These are phyloP conservation scores for Pythium monospermum DNA, from an alignment of 352 stramenopile genomes.

Conservation along the genomic window DNA sequence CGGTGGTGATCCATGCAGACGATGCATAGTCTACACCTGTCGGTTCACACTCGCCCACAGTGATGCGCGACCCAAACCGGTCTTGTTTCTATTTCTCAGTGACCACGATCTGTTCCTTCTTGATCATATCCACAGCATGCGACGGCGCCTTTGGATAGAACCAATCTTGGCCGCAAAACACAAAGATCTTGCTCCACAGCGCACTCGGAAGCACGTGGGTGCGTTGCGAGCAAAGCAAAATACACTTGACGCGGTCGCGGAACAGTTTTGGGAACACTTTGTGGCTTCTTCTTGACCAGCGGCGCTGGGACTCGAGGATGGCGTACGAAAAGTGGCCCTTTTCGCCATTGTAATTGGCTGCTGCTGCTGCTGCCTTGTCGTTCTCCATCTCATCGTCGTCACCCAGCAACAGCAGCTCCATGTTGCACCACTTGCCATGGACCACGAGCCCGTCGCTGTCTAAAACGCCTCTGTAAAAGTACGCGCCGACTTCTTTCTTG, in stretches of 20 bases:
- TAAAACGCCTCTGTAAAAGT: constrained; percentile 40
- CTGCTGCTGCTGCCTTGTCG: too few relatives aligned
- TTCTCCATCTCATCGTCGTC: background rate
- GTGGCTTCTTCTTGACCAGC: constrained; percentile 48
- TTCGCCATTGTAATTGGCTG: constrained; percentile 29
- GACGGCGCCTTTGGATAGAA: too few relatives aligned
- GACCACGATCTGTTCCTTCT: too few relatives aligned
- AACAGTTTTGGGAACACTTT: constrained; percentile 38
- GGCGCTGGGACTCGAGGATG: constrained; percentile 30
- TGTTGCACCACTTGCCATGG: constrained; percentile 44
- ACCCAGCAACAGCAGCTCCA: constrained; percentile 22
- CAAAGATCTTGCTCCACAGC: constrained; percentile 49
- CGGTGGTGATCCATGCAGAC: too few relatives aligned
- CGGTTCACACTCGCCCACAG: too few relatives aligned
- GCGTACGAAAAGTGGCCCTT: constrained; percentile 57
- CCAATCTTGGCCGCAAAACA: constrained; percentile 54
- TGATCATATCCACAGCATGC: too few relatives aligned
- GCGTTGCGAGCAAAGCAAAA: constrained; percentile 43
- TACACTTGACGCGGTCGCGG: constrained; percentile 26
- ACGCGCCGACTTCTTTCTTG: constrained; percentile 48
- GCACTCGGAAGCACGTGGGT: constrained; percentile 34
- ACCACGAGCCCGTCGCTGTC: constrained; percentile 38
- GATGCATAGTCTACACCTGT: too few relatives aligned
- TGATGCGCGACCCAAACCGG: too few relatives aligned
- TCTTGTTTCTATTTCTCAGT: too few relatives aligned